Conservation (phyloP, 257 asterid species). For the Rauvolfia tetraphylla region DNA sequence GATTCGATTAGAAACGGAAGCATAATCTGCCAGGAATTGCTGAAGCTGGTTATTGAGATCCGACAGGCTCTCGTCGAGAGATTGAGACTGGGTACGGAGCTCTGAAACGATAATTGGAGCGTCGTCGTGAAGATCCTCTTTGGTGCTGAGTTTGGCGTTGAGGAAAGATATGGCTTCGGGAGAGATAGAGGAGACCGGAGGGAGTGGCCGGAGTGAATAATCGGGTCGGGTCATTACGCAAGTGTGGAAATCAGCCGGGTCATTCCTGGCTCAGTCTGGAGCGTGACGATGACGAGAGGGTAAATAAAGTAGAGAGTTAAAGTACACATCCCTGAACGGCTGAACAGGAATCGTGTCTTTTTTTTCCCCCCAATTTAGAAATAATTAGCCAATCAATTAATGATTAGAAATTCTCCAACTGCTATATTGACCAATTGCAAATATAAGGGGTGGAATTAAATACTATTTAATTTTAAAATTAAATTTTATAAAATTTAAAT, state of each 20-base stretch:
- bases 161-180: constrained; percentile 56
- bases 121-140: constrained; percentile 48
- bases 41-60: constrained; percentile 52
- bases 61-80: constrained; percentile 50
- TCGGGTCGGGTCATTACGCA: constrained; percentile 29
- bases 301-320: neutral
- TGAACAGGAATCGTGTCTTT: no score
- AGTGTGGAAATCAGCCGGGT: neutral
- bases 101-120: constrained; percentile 61
- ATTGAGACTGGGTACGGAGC: constrained; percentile 59
- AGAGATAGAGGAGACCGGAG: constrained; percentile 59
- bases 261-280: neutral
- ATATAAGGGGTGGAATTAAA: no score
- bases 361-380: no score
- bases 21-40: constrained; percentile 42
- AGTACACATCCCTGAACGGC: no score
- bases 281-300: neutral
- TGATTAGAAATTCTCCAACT: no score
- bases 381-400: no score
- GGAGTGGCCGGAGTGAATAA: constrained; percentile 41
- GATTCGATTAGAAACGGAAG: constrained; percentile 53
- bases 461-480: no score
- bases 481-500: no score
- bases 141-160: constrained; percentile 55
- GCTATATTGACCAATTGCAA: no score